Evolutionary conservation across 1,284 basidiomycete species (phyloP).

Genomic region (Mycosarcoma mackinlayi): DNA sequence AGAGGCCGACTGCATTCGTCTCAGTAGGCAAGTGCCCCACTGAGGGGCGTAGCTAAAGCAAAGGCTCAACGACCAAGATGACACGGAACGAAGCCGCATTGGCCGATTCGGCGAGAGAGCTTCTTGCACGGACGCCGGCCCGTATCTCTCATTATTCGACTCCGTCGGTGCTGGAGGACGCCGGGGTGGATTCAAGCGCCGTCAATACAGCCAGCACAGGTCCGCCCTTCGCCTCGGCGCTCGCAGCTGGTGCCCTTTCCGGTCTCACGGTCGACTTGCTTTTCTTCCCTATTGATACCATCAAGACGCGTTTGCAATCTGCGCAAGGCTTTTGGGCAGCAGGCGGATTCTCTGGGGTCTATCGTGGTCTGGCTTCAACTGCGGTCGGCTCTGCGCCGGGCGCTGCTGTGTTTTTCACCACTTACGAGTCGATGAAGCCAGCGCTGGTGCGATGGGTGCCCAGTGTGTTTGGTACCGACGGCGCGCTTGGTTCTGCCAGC

Average conservation of each 20-base stretch:
- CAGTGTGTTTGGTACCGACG: conserved; percentile 26
- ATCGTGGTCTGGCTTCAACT: conserved; percentile 93
- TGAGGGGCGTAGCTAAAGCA: background rate
- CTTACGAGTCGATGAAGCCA: conserved; percentile 89
- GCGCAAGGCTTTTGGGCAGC: conserved; percentile 84
- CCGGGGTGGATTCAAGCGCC: background rate
- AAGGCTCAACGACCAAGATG: background rate
- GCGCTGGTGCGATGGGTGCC: conserved; percentile 55
- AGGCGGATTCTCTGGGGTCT: conserved; percentile 91
- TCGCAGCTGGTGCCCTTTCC: conserved; percentile 59
- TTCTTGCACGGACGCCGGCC: conserved; percentile 6
- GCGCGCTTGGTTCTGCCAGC: conserved; percentile 52
- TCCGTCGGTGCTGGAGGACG: conserved; percentile 36
- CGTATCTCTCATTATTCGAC: conserved; percentile 29
- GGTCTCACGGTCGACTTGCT: conserved; percentile 77
- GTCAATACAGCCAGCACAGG: background rate
- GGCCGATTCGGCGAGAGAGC: conserved; percentile 13
- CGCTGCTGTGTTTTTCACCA: conserved; percentile 93
- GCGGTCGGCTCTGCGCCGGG: conserved; percentile 95
- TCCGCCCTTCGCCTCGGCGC: conserved; percentile 37
- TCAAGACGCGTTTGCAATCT: conserved; percentile 94
- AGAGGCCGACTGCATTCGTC: conserved; percentile 20
- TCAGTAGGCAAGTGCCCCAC: conserved; percentile 23
- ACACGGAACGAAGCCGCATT: background rate
- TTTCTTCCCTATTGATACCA: conserved; percentile 95